Conservation (phyloP, 2,329 filamentous ascomycete genomes). For the Aureobasidium melanogenum region DNA sequence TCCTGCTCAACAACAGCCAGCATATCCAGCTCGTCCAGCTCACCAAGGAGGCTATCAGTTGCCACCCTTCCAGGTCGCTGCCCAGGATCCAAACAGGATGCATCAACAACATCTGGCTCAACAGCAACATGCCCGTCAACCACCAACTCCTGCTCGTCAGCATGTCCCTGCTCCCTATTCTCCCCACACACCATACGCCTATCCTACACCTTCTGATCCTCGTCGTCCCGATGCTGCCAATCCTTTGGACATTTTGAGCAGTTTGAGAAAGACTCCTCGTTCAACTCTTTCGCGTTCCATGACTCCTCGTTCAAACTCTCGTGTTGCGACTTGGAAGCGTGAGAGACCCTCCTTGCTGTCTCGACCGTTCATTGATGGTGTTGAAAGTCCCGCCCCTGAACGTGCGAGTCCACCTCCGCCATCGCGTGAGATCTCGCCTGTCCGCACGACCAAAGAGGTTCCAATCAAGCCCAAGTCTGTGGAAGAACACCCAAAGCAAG, state of each 20-base stretch:
- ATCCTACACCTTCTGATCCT: slow-evolving; percentile 22
- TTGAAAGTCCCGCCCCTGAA: slow-evolving; percentile 22
- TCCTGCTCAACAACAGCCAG: background rate
- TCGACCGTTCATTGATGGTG: slow-evolving; percentile 15
- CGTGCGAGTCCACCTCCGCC: slow-evolving; percentile 23
- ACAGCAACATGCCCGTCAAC: slow-evolving; percentile 18
- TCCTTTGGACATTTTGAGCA: background rate
- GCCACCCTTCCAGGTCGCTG: slow-evolving; percentile 39
- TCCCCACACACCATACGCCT: slow-evolving; percentile 14
- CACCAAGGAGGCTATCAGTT: slow-evolving; percentile 37
- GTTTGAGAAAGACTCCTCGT: background rate
- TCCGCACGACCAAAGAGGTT: background rate
- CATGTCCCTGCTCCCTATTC: slow-evolving; percentile 4
- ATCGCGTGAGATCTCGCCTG: background rate
- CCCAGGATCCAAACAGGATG: slow-evolving; percentile 30
- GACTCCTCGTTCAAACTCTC: background rate
- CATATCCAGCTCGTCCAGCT: slow-evolving; percentile 23
- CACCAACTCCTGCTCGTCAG: slow-evolving; percentile 9
- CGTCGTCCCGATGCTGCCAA: background rate
- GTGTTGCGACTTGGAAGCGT: slow-evolving; percentile 21
- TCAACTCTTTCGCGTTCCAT: background rate
- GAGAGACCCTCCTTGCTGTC: slow-evolving; percentile 18
- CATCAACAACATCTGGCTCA: slow-evolving; percentile 24
- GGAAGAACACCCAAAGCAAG: background rate
- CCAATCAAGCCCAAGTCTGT: background rate